A percentile compares a stretch with the other conserved stretches of the same genome.
phyloP scores from a whole-genome alignment of 129 eudicot species.

The Ambrosia artemisiifolia region DNA sequence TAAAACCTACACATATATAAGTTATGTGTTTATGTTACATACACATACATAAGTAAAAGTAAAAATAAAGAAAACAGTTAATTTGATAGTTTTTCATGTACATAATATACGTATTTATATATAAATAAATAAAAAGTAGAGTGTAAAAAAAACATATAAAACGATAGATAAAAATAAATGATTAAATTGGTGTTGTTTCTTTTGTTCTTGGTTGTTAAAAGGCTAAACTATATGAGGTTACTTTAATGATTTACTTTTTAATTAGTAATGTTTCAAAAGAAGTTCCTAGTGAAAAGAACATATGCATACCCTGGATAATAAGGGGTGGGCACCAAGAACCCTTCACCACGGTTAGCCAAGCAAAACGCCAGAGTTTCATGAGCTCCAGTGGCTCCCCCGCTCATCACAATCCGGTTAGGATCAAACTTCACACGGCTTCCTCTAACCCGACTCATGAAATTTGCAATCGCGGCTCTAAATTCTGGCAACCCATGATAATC shows the following conservation, averaged over 20 bases:
- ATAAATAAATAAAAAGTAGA: too few relatives aligned
- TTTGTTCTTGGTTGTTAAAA: background rate
- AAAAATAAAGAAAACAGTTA: too few relatives aligned
- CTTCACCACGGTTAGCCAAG: conserved; percentile 87
- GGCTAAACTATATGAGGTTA: background rate
- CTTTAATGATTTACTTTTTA: background rate
- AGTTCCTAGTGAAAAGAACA: background rate
- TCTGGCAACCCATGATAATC: conserved; percentile 53
- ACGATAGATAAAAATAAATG: too few relatives aligned
- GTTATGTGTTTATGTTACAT: too few relatives aligned
- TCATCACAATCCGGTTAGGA: conserved; percentile 73
- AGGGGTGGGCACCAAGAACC: conserved; percentile 76
- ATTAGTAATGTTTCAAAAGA: background rate
- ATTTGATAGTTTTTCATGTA: too few relatives aligned
- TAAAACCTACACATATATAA: too few relatives aligned
- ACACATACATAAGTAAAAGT: too few relatives aligned
- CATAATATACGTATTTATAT: too few relatives aligned
- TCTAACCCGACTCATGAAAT: conserved; percentile 71
- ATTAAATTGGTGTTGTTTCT: too few relatives aligned
- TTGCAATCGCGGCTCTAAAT: conserved; percentile 53
- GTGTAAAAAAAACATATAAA: too few relatives aligned
- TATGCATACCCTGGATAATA: conserved; percentile 77
- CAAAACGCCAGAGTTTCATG: conserved; percentile 73
- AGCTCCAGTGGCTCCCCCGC: conserved; percentile 91
- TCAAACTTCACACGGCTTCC: conserved; percentile 54